These are phyloP conservation scores for Alternaria triticina DNA, from an alignment of 2,329 filamentous ascomycete species.

Conservation along the genomic window DNA sequence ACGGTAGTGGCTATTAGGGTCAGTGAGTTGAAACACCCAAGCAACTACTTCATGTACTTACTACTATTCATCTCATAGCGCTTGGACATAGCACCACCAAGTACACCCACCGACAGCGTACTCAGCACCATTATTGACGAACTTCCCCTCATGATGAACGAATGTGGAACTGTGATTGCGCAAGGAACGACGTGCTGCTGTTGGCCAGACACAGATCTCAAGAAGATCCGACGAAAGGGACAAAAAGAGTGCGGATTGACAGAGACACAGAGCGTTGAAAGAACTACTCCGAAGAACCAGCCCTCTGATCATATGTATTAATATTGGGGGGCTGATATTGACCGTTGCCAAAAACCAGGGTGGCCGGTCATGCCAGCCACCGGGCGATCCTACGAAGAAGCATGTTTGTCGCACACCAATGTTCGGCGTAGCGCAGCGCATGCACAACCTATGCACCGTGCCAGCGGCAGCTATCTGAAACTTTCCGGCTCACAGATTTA, in stretches of 20 bases:
- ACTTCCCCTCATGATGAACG: constrained; percentile 24
- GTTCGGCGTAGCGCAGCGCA: constrained; percentile 15
- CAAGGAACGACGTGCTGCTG: constrained; percentile 15
- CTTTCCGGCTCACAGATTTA: constrained; percentile 16
- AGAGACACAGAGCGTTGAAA: constrained; percentile 11
- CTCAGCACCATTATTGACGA: constrained; percentile 22
- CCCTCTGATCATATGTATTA: constrained; percentile 16
- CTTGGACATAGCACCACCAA: constrained; percentile 19
- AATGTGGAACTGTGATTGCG: constrained; percentile 2
- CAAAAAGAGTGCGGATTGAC: constrained; percentile 9
- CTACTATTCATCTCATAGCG: constrained; percentile 15
- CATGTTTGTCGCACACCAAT: constrained; percentile 34
- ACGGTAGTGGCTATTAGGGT: constrained; percentile 17
- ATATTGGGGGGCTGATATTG: constrained; percentile 7
- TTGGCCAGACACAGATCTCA: constrained; percentile 10
- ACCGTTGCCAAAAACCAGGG: constrained; percentile 18
- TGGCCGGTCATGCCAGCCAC: constrained; percentile 33
- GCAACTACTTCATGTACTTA: constrained; percentile 6
- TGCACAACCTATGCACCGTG: constrained; percentile 24
- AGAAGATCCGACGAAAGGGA: constrained; percentile 1
- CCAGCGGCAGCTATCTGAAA: constrained; percentile 18
- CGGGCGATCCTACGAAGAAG: constrained; percentile 21
- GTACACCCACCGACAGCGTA: constrained; percentile 20
- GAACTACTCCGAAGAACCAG: constrained; percentile 9
- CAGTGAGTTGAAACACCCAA: not conserved